Evolutionary conservation across 2,329 filamentous ascomycete species (phyloP).

Genomic region (Fonsecaea erecta): DNA sequence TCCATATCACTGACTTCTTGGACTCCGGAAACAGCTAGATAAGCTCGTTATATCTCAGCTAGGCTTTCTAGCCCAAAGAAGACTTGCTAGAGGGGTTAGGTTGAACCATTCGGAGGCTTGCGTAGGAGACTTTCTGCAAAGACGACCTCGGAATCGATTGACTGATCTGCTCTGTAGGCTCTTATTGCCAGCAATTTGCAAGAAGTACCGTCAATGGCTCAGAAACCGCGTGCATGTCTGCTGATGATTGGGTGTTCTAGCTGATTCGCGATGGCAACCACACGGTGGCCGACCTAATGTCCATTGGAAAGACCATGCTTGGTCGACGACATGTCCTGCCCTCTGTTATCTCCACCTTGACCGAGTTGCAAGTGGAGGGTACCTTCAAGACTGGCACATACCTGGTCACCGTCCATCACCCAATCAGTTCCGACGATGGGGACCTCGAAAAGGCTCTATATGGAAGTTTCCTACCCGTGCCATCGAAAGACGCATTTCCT

Average conservation of each 20-base stretch:
- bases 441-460: constrained; percentile 86
- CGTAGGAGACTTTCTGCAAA: constrained; percentile 51
- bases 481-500: constrained; percentile 70
- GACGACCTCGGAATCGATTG: background rate
- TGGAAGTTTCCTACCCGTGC: constrained; percentile 85
- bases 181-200: constrained; percentile 84
- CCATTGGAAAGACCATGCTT: constrained; percentile 86
- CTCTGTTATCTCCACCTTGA: constrained; percentile 75
- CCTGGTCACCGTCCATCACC: constrained; percentile 90
- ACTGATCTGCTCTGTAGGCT: constrained; percentile 40
- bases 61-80: constrained; percentile 82
- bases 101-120: constrained; percentile 89
- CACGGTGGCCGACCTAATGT: constrained; percentile 90
- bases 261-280: constrained; percentile 96
- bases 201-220: constrained; percentile 61
- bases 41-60: constrained; percentile 93
- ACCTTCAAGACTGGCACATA: constrained; percentile 91
- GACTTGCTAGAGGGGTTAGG: constrained; percentile 83
- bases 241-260: constrained; percentile 44
- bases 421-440: constrained; percentile 82
- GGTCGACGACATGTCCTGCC: constrained; percentile 90
- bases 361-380: constrained; percentile 89
- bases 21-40: constrained; percentile 69
- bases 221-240: background rate
- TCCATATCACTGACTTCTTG: constrained; percentile 3